phyloP scores from a whole-genome alignment of 441 rosid species.

The Populus trichocarpa region DNA sequence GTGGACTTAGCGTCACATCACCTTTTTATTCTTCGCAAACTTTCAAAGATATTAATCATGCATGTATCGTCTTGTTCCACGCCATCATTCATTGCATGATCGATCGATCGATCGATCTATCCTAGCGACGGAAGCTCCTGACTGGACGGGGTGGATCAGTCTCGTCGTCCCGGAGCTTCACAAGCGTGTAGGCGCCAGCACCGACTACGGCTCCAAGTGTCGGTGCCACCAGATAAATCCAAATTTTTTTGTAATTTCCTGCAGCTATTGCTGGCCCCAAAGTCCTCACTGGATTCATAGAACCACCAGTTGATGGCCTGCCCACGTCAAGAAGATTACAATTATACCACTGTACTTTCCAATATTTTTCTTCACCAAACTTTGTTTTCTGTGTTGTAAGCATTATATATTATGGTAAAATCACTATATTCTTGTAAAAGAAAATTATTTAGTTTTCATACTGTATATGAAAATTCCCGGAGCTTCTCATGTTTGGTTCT shows the following conservation, averaged over 20 bases:
- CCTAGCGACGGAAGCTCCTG: conserved; percentile 88
- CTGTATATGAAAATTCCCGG: too few species aligned
- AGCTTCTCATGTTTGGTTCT: too few species aligned
- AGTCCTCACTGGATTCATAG: conserved; percentile 95
- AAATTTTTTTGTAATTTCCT: conserved; percentile 67
- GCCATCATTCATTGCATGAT: background rate
- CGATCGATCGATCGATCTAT: background rate
- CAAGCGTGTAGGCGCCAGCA: conserved; percentile 65
- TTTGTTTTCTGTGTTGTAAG: background rate
- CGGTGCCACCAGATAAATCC: conserved; percentile 88
- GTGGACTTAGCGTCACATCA: conserved; percentile 45
- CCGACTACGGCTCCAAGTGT: conserved; percentile 90
- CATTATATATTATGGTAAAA: background rate
- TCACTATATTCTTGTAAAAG: background rate
- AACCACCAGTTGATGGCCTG: conserved; percentile 85
- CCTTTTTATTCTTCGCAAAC: conserved; percentile 25
- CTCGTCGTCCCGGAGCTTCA: conserved; percentile 67
- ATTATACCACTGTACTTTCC: background rate
- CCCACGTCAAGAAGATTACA: background rate
- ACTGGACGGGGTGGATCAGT: conserved; percentile 59
- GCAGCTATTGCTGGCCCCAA: conserved; percentile 95
- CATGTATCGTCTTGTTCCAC: background rate
- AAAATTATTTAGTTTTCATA: too few species aligned
- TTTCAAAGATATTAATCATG: background rate
- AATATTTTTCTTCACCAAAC: background rate